phyloP scores from a whole-genome alignment of 78 protist genomes.

The Dictyostelium capitatum region DNA sequence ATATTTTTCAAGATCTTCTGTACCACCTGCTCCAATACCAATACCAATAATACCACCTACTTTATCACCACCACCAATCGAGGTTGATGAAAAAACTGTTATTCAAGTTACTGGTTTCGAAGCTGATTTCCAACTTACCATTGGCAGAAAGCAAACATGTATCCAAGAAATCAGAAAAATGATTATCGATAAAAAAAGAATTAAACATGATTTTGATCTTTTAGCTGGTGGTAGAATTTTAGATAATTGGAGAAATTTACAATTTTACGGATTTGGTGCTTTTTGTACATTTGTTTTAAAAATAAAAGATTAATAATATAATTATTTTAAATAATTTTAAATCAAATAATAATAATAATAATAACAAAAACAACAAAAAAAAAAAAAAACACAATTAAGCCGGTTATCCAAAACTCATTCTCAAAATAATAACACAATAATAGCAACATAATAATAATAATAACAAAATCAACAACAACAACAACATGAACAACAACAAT shows the following conservation, averaged over 20 bases:
- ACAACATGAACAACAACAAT: no score
- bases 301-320: not conserved
- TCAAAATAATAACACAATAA: no score
- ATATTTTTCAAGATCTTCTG: no score
- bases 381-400: no score
- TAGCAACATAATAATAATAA: no score
- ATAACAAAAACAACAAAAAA: no score
- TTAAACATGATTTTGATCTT: not conserved
- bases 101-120: not conserved
- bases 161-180: slow-evolving; percentile 9
- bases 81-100: not conserved
- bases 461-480: no score
- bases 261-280: not conserved
- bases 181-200: not conserved
- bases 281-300: not conserved
- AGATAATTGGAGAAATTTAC: not conserved
- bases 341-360: no score
- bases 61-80: not conserved
- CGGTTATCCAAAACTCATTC: no score
- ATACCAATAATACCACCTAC: no score
- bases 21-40: no score
- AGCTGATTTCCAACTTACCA: not conserved
- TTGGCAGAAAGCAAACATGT: not conserved
- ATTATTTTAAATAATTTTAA: no score
- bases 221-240: not conserved